phyloP scores from a whole-genome alignment of 192 early-diverging fungal genomes.

The Powellomyces hirtus region DNA sequence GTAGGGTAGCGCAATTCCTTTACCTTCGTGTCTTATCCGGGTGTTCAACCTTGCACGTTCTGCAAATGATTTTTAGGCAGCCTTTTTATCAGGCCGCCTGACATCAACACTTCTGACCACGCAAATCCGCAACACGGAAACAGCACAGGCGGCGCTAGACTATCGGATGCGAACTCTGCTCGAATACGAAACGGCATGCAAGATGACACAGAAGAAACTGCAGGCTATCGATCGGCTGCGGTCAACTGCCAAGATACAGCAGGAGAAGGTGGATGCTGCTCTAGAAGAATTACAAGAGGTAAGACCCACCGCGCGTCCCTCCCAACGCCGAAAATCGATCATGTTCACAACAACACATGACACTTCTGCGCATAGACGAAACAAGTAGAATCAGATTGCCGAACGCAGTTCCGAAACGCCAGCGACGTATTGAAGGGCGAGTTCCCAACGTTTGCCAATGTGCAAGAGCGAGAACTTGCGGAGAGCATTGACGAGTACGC shows the following conservation, averaged over 20 bases:
- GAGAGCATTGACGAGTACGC: neutral
- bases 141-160: slow-evolving; percentile 30
- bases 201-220: slow-evolving; percentile 33
- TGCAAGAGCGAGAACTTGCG: slow-evolving; percentile 2
- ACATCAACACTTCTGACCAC: neutral
- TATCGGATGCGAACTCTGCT: slow-evolving; percentile 26
- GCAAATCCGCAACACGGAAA: neutral
- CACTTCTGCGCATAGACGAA: too few relatives aligned
- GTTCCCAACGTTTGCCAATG: neutral
- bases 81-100: neutral
- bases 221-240: slow-evolving; percentile 31
- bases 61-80: slow-evolving; percentile 11
- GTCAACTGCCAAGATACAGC: slow-evolving; percentile 7
- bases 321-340: too few relatives aligned
- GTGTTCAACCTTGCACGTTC: too few relatives aligned
- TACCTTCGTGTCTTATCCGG: too few relatives aligned
- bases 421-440: slow-evolving; percentile 5
- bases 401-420: slow-evolving; percentile 8
- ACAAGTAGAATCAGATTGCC: slow-evolving; percentile 25
- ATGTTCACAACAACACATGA: too few relatives aligned
- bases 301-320: too few relatives aligned
- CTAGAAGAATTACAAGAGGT: slow-evolving; percentile 23
- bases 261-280: slow-evolving; percentile 17
- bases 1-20: neutral
- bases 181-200: slow-evolving; percentile 41